Evolutionary conservation across 140 eudicot species (phyloP).

Genomic region (Oenanthe javanica): DNA sequence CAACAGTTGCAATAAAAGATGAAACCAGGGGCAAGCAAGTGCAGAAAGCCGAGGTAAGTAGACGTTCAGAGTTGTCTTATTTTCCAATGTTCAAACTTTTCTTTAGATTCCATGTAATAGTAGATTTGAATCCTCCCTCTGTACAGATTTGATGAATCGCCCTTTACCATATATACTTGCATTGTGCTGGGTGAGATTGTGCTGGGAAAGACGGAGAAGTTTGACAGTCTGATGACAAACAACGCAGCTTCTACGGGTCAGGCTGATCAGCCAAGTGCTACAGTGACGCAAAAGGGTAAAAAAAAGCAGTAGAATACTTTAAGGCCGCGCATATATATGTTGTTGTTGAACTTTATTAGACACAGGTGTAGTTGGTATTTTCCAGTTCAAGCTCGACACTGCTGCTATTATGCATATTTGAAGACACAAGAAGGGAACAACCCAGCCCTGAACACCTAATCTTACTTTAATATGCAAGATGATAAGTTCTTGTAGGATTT

Average conservation of each 20-base stretch:
- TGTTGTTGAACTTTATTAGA: not conserved
- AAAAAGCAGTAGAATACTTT: slow-evolving; percentile 25
- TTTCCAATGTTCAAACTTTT: slow-evolving; percentile 8
- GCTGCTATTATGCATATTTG: slow-evolving; percentile 4
- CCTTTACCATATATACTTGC: not conserved
- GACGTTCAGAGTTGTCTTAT: not conserved
- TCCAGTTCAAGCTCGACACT: slow-evolving; percentile 8
- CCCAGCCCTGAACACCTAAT: not conserved
- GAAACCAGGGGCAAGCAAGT: slow-evolving; percentile 59
- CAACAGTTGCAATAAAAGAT: slow-evolving; percentile 77
- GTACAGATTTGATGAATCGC: not conserved
- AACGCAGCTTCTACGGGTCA: slow-evolving; percentile 23
- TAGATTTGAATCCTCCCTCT: too few species aligned
- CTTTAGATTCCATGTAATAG: not conserved
- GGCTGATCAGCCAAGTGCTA: slow-evolving; percentile 19
- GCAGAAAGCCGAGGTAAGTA: slow-evolving; percentile 80
- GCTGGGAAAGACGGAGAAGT: slow-evolving; percentile 63
- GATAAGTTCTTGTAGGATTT: not conserved
- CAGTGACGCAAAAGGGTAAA: slow-evolving; percentile 31
- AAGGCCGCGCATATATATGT: not conserved
- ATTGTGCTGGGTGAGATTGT: slow-evolving; percentile 56
- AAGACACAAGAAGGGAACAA: slow-evolving; percentile 6
- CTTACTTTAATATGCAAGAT: not conserved
- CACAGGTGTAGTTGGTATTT: not conserved
- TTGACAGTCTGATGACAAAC: slow-evolving; percentile 42